A percentile compares a stretch with the other conserved stretches of the same genome.
These are phyloP conservation scores for Talinum fruticosum DNA, from an alignment of 148 eudicot species.

Conservation along the genomic window DNA sequence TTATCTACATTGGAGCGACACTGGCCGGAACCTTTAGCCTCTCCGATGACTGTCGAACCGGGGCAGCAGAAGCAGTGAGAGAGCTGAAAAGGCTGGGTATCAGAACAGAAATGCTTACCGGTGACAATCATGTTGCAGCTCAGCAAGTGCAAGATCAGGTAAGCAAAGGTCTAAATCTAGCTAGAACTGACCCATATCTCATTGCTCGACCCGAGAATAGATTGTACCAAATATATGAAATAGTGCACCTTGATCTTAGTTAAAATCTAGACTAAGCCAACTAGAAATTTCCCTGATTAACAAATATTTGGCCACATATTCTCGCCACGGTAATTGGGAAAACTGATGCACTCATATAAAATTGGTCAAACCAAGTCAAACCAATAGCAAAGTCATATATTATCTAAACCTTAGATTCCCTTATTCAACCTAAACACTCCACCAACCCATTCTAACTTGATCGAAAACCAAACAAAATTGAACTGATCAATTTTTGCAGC, in stretches of 20 bases:
- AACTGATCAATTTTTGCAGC: slow-evolving; percentile 12
- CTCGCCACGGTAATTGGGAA: too few species aligned
- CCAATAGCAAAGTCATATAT: neutral
- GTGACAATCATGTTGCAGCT: slow-evolving; percentile 37
- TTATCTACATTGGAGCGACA: slow-evolving; percentile 28
- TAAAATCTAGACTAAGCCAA: neutral
- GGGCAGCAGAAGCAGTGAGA: slow-evolving; percentile 36
- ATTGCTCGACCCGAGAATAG: neutral
- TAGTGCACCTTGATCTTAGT: neutral
- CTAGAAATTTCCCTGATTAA: too few species aligned
- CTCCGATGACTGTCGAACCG: slow-evolving; percentile 38
- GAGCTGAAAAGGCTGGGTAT: slow-evolving; percentile 36
- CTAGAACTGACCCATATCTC: neutral
- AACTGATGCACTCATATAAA: too few species aligned
- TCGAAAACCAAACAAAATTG: neutral
- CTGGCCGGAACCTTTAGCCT: slow-evolving; percentile 32
- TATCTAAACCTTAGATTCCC: neutral
- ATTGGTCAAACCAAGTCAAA: too few species aligned
- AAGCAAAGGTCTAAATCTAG: neutral
- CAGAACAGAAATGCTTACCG: slow-evolving; percentile 42
- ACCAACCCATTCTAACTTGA: neutral
- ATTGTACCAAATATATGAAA: neutral
- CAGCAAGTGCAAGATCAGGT: slow-evolving; percentile 41
- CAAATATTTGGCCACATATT: too few species aligned
- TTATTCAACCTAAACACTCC: neutral